Conservation (phyloP, 768 basidiomycete species). For the Myochromella boudieri region DNA sequence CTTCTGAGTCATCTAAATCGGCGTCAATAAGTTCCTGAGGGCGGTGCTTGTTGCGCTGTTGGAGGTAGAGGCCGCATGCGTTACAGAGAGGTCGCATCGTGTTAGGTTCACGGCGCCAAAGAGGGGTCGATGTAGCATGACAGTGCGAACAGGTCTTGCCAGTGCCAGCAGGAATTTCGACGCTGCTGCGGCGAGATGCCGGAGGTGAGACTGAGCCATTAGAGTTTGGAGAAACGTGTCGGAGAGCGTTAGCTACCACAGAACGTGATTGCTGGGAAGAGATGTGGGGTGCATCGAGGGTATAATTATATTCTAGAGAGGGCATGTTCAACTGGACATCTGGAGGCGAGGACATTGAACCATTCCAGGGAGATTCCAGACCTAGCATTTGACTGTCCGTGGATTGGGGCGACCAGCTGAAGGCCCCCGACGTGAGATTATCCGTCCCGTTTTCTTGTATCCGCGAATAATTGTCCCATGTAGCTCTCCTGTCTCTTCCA, state of each 20-base stretch:
- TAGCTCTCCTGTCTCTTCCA: conserved; percentile 7
- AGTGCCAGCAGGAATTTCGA: conserved; percentile 25
- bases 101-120: conserved; percentile 48
- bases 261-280: conserved; percentile 26
- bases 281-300: conserved; percentile 32
- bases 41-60: conserved; percentile 45
- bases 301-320: conserved; percentile 24
- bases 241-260: conserved; percentile 23
- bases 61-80: conserved; percentile 47
- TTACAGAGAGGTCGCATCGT: conserved; percentile 47
- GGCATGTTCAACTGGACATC: conserved; percentile 5
- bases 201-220: conserved; percentile 22
- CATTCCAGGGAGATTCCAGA: conserved; percentile 27
- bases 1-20: conserved; percentile 40
- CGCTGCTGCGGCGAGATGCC: conserved; percentile 27
- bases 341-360: conserved; percentile 26
- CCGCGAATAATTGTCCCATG: conserved; percentile 13
- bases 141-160: conserved; percentile 47
- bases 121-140: conserved; percentile 44
- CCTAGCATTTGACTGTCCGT: conserved; percentile 25
- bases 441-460: conserved; percentile 8
- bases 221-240: conserved; percentile 19
- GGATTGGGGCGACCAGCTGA: conserved; percentile 19
- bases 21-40: conserved; percentile 52
- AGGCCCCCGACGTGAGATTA: conserved; percentile 19